Base-by-base conservation (phyloP, 2,329 filamentous ascomycete species). In the Fusarium denticulatum region DNA sequence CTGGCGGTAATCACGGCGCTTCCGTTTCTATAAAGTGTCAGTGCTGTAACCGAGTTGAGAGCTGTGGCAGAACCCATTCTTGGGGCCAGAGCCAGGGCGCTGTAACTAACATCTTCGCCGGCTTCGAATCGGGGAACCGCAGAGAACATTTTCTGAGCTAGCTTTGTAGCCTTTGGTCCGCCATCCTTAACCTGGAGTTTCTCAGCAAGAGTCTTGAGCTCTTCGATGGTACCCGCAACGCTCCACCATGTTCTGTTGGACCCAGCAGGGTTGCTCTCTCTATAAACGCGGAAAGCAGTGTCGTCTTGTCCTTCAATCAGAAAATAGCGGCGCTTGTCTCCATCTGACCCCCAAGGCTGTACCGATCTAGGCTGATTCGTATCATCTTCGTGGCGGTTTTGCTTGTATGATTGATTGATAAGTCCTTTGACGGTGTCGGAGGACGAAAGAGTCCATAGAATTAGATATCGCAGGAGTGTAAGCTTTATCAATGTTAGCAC, bases 291-390 rank as follows among this genome's bases (percentile, higher is more conserved):
- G 82, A 99, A 99, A 71, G 93, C 89, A 7, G 96, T 98, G 82
- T 99, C 95, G 77, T 98, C 96, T 75, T 94, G 90, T 18, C 96
- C 96, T 83, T 99, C 96, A 71, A 99, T 90, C 53, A 99, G 86
- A 85, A 93, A 99, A 83, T 98, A 99, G 67, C 95, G 91, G 63
- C 96, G 91, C 85, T 96, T 97, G 77, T 97, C 92, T 73, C 93
- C 94, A 81, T 97, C 95, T 18, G 90, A 89, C 14, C 95, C 95
- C 95, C 95, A 98, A 9, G 94, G 91, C 80, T 97, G 95, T 50
- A 97, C 93, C 2, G 94, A 95, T 40, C 97, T 87, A 14, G 95
- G 93, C 76, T 98, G 94, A 80, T 98, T 98, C 52, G 90, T 81
- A 74, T 92, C 90, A 76, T 92, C 88, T 74, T 95, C 94, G 78